Base-by-base conservation (phyloP, 345 rosid genomes). In the Euclidium syriacum region DNA sequence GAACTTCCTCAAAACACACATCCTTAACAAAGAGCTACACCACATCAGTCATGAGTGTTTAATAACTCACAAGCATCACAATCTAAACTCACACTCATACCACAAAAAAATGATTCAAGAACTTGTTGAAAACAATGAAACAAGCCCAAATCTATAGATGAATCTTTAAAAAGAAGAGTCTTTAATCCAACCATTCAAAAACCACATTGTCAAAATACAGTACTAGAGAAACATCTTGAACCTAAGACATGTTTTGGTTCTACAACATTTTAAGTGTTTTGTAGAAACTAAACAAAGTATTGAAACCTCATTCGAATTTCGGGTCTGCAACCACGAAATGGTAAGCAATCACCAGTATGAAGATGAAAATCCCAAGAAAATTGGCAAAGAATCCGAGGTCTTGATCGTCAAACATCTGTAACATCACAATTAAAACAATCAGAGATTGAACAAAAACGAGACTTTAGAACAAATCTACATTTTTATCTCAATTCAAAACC, bases 321-420 rank as follows among this genome's bases (percentile, higher is more conserved):
- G 91, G 90, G 60, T 86, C 95, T 14, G 91, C 89, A 70, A 81
- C 53, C 54, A 84, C 87, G 39, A 74, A 86, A 66, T 86, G 96
- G 69, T 89, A 89, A 0, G 91, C 95, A 19, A 86, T 81, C 64
- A 90, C 90, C 78, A 83, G 72, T 0, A 63, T 73, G 64, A 87
- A 86, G 47, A 85, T 80, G 75, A 80, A 87, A 49, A 81, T 74
- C 57, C 95, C 97, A 6, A 90, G 90, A 73, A 87, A 83, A 56
- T 82, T 87, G 73, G 86, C 85, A 41, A 80, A 68, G 77, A 83
- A 85, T 5, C 91, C 88, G 50, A 84, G 75, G 67, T 75, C 84
- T 52, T 76, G 83, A 57, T 90, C 91, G 35, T 81, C 88, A 35
- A 86, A 74, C 97, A 83, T 85, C 97, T 85, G 88, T 74, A 68